phyloP scores from a whole-genome alignment of 495 filamentous ascomycete species.

The Cercophora scortea region DNA sequence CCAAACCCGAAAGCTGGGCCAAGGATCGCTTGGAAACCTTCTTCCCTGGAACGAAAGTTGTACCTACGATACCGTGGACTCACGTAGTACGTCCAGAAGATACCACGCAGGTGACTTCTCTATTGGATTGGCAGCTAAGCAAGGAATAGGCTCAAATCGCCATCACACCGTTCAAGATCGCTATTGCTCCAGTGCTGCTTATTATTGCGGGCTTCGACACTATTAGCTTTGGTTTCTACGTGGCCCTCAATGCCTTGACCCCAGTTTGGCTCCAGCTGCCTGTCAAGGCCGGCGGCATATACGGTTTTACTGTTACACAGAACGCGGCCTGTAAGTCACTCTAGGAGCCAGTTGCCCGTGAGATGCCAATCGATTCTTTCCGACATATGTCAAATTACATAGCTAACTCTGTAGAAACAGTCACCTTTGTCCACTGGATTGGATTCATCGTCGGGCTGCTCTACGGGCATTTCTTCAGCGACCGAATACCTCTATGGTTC shows the following conservation, averaged over 20 bases:
- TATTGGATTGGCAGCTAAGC: neutral
- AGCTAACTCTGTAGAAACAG: too few species aligned
- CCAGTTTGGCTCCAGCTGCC: slow-evolving; percentile 39
- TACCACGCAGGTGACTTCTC: too few species aligned
- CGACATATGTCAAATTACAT: too few species aligned
- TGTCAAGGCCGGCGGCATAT: slow-evolving; percentile 31
- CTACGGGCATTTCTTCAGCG: slow-evolving; percentile 37
- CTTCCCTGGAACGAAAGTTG: slow-evolving; percentile 26
- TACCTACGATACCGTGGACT: too few species aligned
- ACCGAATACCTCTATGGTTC: slow-evolving; percentile 36
- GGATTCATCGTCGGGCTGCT: slow-evolving; percentile 34
- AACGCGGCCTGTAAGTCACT: slow-evolving; percentile 28
- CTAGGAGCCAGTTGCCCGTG: too few species aligned
- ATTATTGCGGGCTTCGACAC: slow-evolving; percentile 36
- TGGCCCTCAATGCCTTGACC: slow-evolving; percentile 26
- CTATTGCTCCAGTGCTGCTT: slow-evolving; percentile 35
- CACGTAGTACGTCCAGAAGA: too few species aligned
- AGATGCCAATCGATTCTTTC: too few species aligned
- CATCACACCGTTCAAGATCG: slow-evolving; percentile 33
- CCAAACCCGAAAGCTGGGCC: slow-evolving; percentile 20
- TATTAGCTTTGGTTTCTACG: slow-evolving; percentile 39
- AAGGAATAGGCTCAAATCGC: slow-evolving; percentile 17
- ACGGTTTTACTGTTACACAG: slow-evolving; percentile 39
- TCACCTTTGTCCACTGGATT: slow-evolving; percentile 44
- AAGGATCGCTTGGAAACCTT: slow-evolving; percentile 37